phyloP scores from a whole-genome alignment of 805 yeast species.

The Hanseniaspora pseudoguilliermondii region DNA sequence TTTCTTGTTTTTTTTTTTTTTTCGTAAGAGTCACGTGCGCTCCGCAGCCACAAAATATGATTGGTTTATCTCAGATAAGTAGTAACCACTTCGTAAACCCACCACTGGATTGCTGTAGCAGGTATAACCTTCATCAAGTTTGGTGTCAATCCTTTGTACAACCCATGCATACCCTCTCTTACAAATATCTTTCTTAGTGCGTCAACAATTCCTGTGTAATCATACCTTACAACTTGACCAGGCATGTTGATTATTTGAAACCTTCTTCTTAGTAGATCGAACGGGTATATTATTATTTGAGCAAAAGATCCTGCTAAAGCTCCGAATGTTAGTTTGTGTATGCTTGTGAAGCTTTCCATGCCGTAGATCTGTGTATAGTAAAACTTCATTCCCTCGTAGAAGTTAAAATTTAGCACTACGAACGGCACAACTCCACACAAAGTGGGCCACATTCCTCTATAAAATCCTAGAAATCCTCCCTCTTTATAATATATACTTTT shows the following conservation, averaged over 20 bases:
- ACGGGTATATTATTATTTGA: constrained; percentile 81
- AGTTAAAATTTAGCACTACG: constrained; percentile 82
- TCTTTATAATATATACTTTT: constrained; percentile 52
- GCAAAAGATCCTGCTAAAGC: constrained; percentile 83
- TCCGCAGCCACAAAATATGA: neutral
- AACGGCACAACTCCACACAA: constrained; percentile 91
- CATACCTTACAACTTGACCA: constrained; percentile 57
- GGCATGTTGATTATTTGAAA: constrained; percentile 86
- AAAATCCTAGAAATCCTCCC: constrained; percentile 70
- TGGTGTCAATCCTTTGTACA: constrained; percentile 64
- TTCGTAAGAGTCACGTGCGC: neutral
- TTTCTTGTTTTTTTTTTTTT: too few species aligned
- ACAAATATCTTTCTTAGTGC: constrained; percentile 60
- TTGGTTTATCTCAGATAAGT: neutral
- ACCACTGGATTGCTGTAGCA: constrained; percentile 92
- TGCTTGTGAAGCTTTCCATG: constrained; percentile 29
- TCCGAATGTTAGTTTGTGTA: constrained; percentile 55
- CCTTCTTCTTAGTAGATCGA: constrained; percentile 75
- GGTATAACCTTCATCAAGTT: constrained; percentile 85
- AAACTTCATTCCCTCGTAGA: constrained; percentile 72
- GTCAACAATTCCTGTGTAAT: constrained; percentile 61
- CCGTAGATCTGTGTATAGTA: constrained; percentile 16
- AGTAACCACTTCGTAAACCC: constrained; percentile 60
- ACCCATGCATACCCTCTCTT: constrained; percentile 61
- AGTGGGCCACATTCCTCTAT: constrained; percentile 82